These are phyloP conservation scores for Phytophthora nicotianae DNA, from an alignment of 352 stramenopile species.

Conservation along the genomic window DNA sequence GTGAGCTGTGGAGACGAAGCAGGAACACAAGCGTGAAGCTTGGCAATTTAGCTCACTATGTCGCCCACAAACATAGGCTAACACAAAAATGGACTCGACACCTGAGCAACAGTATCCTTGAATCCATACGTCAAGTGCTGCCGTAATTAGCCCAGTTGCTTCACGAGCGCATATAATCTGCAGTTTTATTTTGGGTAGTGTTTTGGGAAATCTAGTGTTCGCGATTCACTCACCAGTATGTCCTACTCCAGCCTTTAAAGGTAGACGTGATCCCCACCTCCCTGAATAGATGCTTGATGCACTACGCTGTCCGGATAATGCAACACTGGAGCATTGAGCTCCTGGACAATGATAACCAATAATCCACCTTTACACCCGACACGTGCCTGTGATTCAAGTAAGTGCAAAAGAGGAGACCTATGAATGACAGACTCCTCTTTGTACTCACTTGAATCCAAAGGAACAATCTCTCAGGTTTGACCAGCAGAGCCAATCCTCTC, in stretches of 20 bases:
- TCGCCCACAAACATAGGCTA: not conserved
- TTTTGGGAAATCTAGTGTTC: too few relatives aligned
- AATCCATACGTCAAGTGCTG: too few relatives aligned
- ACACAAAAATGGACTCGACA: slow-evolving; percentile 3
- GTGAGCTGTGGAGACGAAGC: not conserved
- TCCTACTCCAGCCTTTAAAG: slow-evolving; percentile 35
- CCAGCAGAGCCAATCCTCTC: slow-evolving; percentile 50
- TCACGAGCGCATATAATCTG: not conserved
- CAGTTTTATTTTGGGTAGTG: slow-evolving; percentile 7
- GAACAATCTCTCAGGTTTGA: slow-evolving; percentile 50
- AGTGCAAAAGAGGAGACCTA: too few relatives aligned
- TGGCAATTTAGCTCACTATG: not conserved
- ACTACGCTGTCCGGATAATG: slow-evolving; percentile 61
- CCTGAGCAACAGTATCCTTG: slow-evolving; percentile 6
- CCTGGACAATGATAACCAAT: slow-evolving; percentile 46
- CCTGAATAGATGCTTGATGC: slow-evolving; percentile 30
- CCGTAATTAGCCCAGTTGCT: too few relatives aligned
- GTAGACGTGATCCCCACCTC: slow-evolving; percentile 23
- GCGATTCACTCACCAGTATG: too few relatives aligned
- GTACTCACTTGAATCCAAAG: slow-evolving; percentile 67
- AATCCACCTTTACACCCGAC: slow-evolving; percentile 49
- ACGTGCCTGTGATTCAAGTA: too few relatives aligned
- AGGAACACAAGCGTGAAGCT: not conserved
- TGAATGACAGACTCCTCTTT: too few relatives aligned
- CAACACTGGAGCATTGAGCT: slow-evolving; percentile 51